Percentiles rank a stretch among this genome's conserved stretches.
These are phyloP conservation scores for Isoetes taiwanensis DNA, from an alignment of 75 land plant species.

Conservation along the genomic window DNA sequence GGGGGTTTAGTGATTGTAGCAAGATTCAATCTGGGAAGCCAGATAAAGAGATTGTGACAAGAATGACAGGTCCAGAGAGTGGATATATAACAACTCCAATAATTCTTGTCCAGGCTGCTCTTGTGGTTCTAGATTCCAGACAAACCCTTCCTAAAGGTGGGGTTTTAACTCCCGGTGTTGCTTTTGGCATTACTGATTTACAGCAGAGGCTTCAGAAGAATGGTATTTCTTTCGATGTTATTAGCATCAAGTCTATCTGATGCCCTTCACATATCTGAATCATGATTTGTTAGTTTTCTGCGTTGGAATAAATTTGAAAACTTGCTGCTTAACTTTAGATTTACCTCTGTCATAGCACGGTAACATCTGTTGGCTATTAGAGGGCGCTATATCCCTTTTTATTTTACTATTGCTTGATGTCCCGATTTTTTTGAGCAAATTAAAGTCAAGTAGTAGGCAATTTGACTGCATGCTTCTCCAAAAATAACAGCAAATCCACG, in stretches of 20 bases:
- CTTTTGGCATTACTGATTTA: conserved; percentile 80
- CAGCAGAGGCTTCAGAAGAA: conserved; percentile 62
- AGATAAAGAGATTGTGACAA: conserved; percentile 56
- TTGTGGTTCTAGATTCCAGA: conserved; percentile 47
- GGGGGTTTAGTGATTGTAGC: conserved; percentile 55
- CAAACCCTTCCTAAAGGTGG: conserved; percentile 73
- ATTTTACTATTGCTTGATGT: too few species aligned
- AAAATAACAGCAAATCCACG: too few species aligned
- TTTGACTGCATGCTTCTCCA: too few species aligned
- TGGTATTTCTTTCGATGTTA: conserved; percentile 68
- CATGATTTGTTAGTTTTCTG: too few species aligned
- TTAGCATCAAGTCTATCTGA: conserved; percentile 19
- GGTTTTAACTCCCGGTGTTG: conserved; percentile 66
- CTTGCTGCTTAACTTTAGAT: too few species aligned
- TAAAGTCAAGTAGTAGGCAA: too few species aligned
- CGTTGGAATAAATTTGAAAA: too few species aligned
- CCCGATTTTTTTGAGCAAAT: too few species aligned
- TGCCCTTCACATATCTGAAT: too few species aligned
- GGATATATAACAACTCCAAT: conserved; percentile 90
- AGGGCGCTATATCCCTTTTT: too few species aligned
- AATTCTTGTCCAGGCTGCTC: conserved; percentile 69
- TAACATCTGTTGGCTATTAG: too few species aligned
- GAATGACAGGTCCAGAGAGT: conserved; percentile 86
- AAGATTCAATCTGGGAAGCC: conserved; percentile 26
- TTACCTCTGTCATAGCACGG: too few species aligned